phyloP scores from a whole-genome alignment of 129 eudicot genomes.

The Mikania micrantha region DNA sequence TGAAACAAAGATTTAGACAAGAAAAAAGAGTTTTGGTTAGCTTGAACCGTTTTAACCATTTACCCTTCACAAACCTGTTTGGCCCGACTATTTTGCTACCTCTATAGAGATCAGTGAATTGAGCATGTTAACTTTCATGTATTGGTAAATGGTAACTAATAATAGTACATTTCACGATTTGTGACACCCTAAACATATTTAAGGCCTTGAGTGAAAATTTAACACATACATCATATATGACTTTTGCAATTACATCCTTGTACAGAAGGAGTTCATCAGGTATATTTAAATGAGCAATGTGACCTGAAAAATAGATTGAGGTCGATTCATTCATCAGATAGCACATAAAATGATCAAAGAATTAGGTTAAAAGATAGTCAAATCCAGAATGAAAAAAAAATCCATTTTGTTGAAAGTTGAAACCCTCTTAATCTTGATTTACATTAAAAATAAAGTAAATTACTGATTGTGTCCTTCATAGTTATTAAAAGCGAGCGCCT shows the following conservation, averaged over 20 bases:
- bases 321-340: slow-evolving; percentile 26
- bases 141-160: not conserved
- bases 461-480: no score
- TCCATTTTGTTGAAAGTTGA: not conserved
- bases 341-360: not conserved
- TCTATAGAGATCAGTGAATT: not conserved
- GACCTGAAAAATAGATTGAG: slow-evolving; percentile 62
- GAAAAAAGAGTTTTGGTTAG: not conserved
- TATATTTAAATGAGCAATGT: slow-evolving; percentile 92
- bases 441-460: not conserved
- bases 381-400: not conserved
- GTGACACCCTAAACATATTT: not conserved
- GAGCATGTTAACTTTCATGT: not conserved
- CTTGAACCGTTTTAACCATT: not conserved
- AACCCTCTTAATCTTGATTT: not conserved
- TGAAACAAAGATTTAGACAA: not conserved
- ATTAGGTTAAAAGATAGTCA: not conserved
- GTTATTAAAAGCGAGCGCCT: no score
- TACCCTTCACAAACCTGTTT: not conserved
- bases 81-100: not conserved
- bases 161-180: not conserved
- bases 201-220: not conserved
- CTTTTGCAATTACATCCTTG: slow-evolving; percentile 91
- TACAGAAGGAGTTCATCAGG: slow-evolving; percentile 80
- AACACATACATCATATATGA: slow-evolving; percentile 84